A percentile compares a stretch with the other conserved stretches of the same genome.
phyloP scores from a whole-genome alignment of 257 asterid species.

The Jacaranda copaia region DNA sequence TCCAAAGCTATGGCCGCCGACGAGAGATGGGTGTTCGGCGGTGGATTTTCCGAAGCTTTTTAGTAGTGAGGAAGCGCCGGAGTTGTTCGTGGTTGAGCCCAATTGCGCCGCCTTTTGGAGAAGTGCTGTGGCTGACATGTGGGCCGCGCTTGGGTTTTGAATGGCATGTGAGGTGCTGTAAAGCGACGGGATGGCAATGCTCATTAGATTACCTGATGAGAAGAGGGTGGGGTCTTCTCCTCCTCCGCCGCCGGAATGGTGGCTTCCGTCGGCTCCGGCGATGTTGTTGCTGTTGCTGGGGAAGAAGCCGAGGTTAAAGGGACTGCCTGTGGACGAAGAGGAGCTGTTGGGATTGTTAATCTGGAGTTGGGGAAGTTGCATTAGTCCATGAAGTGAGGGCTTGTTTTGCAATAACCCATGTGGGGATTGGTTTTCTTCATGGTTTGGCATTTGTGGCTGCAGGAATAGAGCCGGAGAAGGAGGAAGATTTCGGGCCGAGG shows the following conservation, averaged over 20 bases:
- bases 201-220: constrained; percentile 64
- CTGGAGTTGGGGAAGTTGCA: constrained; percentile 72
- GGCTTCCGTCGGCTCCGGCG: constrained; percentile 32
- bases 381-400: constrained; percentile 54
- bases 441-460: constrained; percentile 35
- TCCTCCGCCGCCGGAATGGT: constrained; percentile 48
- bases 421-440: constrained; percentile 47
- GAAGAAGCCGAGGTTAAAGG: constrained; percentile 71
- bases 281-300: constrained; percentile 38
- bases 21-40: constrained; percentile 32
- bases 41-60: constrained; percentile 54
- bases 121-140: constrained; percentile 85
- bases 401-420: constrained; percentile 48
- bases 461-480: constrained; percentile 43
- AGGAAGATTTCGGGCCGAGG: constrained; percentile 29
- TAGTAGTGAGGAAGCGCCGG: constrained; percentile 50
- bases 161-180: constrained; percentile 54
- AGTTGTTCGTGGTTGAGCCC: constrained; percentile 61
- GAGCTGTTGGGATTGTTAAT: constrained; percentile 39
- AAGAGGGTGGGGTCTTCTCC: constrained; percentile 54
- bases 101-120: constrained; percentile 83
- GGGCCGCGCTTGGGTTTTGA: constrained; percentile 38
- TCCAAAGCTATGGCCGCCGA: constrained; percentile 43
- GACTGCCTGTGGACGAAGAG: constrained; percentile 41
- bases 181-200: constrained; percentile 62